Conservation (phyloP, 2,329 filamentous ascomycete species). For the Penicillium sp. region DNA sequence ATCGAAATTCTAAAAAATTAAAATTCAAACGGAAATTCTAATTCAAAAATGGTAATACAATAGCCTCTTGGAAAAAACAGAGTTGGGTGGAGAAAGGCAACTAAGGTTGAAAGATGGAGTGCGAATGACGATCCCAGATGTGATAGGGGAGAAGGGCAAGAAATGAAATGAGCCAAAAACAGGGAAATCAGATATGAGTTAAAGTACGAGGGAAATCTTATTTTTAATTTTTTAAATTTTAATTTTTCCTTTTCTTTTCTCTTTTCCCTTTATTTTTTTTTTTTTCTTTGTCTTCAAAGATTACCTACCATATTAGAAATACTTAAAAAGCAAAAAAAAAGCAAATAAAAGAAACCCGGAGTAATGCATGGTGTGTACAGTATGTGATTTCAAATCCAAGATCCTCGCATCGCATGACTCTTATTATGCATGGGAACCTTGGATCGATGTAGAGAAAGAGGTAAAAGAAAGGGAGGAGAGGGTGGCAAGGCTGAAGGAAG, state of each 20-base stretch:
- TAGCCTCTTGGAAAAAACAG: slow-evolving; percentile 23
- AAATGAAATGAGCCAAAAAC: slow-evolving; percentile 4
- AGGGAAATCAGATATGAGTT: not conserved
- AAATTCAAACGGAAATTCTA: not conserved
- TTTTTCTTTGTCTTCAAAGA: too few species aligned
- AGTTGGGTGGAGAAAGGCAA: slow-evolving; percentile 25
- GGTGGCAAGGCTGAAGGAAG: slow-evolving; percentile 16
- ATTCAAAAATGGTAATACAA: slow-evolving; percentile 17
- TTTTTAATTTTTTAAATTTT: too few species aligned
- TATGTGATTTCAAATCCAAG: slow-evolving; percentile 20
- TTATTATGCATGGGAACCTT: slow-evolving; percentile 26
- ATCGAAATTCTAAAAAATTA: not conserved
- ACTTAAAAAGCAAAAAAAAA: slow-evolving; percentile 6
- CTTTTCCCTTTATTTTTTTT: too few species aligned
- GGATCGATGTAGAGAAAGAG: slow-evolving; percentile 9
- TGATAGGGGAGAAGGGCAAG: slow-evolving; percentile 7
- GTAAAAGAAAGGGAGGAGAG: slow-evolving; percentile 5
- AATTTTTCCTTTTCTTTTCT: too few species aligned
- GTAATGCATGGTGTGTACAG: slow-evolving; percentile 9
- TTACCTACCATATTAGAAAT: too few species aligned
- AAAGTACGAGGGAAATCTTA: not conserved
- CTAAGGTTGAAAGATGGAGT: slow-evolving; percentile 27
- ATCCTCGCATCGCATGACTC: slow-evolving; percentile 14
- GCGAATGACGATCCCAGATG: slow-evolving; percentile 23
- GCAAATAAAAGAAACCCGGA: slow-evolving; percentile 5